These are phyloP conservation scores for Bryoerythrophyllum caledonicum DNA, from an alignment of 225 moss, liverwort and hornwort species.

Conservation along the genomic window DNA sequence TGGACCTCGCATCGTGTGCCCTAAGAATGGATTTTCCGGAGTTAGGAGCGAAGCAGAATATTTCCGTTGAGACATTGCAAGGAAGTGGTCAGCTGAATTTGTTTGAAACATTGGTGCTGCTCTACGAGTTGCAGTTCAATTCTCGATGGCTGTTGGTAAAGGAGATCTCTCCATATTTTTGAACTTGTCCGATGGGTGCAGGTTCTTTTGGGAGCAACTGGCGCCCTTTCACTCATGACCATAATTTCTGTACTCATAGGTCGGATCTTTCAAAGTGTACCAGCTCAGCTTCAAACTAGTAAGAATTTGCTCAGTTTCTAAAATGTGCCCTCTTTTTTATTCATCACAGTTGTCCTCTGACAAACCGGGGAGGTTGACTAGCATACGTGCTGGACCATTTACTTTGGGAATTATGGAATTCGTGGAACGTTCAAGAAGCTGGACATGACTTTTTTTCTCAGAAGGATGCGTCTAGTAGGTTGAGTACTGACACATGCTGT, in stretches of 20 bases:
- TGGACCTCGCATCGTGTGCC: conserved; percentile 10
- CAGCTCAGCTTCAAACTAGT: conserved; percentile 93
- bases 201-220: conserved; percentile 87
- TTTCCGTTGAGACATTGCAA: not conserved
- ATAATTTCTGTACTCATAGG: conserved; percentile 90
- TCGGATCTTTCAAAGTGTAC: conserved; percentile 77
- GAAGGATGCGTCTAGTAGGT: conserved; percentile 6
- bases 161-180: conserved; percentile 18
- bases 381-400: not conserved
- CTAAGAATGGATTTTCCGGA: not conserved
- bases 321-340: not conserved
- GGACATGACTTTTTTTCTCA: not conserved
- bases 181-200: conserved; percentile 59
- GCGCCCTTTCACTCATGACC: conserved; percentile 85
- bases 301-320: conserved; percentile 20
- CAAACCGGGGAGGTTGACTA: not conserved
- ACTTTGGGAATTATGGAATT: not conserved
- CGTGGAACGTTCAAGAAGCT: conserved; percentile 3
- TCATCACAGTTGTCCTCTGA: not conserved
- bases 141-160: not conserved
- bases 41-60: not conserved
- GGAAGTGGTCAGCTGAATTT: not conserved
- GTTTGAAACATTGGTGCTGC: not conserved
- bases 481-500: not conserved
- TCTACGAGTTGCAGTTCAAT: not conserved